Evolutionary conservation across 2,329 filamentous ascomycete species (phyloP).

Genomic region (Fusarium albosuccineum): DNA sequence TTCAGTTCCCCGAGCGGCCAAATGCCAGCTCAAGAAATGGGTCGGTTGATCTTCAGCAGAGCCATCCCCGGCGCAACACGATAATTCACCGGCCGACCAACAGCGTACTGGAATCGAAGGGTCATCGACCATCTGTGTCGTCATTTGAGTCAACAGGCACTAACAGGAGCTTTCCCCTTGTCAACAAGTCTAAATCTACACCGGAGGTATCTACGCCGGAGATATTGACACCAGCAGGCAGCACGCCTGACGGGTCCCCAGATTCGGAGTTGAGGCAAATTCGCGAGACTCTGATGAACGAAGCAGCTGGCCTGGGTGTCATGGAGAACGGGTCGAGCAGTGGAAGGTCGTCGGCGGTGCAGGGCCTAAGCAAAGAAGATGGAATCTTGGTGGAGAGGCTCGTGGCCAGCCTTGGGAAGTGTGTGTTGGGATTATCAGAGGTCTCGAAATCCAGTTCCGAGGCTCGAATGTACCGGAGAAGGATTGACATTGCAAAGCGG

Average conservation of each 20-base stretch:
- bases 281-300: slow-evolving; percentile 62
- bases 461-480: slow-evolving; percentile 73
- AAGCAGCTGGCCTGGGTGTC: slow-evolving; percentile 59
- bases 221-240: slow-evolving; percentile 53
- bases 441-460: slow-evolving; percentile 67
- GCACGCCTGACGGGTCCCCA: slow-evolving; percentile 61
- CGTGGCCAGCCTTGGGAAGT: slow-evolving; percentile 70
- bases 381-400: slow-evolving; percentile 71
- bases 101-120: slow-evolving; percentile 31
- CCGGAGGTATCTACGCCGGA: slow-evolving; percentile 61
- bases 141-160: slow-evolving; percentile 71
- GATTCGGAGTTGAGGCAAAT: slow-evolving; percentile 63
- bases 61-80: slow-evolving; percentile 48
- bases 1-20: slow-evolving; percentile 38
- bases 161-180: slow-evolving; percentile 72
- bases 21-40: slow-evolving; percentile 34
- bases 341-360: slow-evolving; percentile 56
- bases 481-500: slow-evolving; percentile 80
- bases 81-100: slow-evolving; percentile 57
- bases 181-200: slow-evolving; percentile 63
- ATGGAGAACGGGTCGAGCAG: slow-evolving; percentile 45
- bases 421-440: slow-evolving; percentile 70
- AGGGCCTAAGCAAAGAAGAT: slow-evolving; percentile 66
- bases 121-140: slow-evolving; percentile 64
- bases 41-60: slow-evolving; percentile 44